A percentile compares a stretch with the other conserved stretches of the same genome.
These are phyloP conservation scores for Trametes cubensis DNA, from an alignment of 768 basidiomycete genomes.

Conservation along the genomic window DNA sequence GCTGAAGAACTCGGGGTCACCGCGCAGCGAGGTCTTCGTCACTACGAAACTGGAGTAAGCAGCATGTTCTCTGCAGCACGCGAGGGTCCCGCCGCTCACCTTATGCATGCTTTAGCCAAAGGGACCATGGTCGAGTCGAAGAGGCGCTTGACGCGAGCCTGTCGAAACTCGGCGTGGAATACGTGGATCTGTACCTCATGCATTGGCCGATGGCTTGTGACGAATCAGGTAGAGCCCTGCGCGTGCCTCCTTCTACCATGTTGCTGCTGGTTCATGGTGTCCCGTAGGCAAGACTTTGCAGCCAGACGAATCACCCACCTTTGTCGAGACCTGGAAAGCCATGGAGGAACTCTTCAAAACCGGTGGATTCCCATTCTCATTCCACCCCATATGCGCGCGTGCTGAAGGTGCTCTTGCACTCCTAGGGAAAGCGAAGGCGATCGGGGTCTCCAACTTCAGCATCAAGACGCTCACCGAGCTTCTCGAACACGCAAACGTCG, in stretches of 20 bases:
- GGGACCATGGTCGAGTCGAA: conserved; percentile 33
- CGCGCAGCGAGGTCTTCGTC: conserved; percentile 49
- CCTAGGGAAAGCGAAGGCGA: conserved; percentile 36
- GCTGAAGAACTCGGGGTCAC: conserved; percentile 48
- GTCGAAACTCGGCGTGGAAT: conserved; percentile 34
- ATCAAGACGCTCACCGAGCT: conserved; percentile 45
- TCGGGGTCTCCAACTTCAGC: conserved; percentile 49
- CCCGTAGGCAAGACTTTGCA: conserved; percentile 6
- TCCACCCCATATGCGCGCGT: too few relatives aligned
- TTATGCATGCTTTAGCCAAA: conserved; percentile 37
- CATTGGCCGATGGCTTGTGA: conserved; percentile 37
- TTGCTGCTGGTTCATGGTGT: too few relatives aligned
- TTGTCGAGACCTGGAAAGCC: conserved; percentile 39
- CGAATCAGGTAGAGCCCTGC: not conserved
- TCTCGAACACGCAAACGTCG: conserved; percentile 49
- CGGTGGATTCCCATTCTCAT: conserved; percentile 17
- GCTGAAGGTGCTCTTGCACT: too few relatives aligned
- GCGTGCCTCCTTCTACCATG: not conserved
- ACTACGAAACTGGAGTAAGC: conserved; percentile 51
- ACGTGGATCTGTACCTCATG: conserved; percentile 50
- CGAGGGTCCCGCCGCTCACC: conserved; percentile 16
- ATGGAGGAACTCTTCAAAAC: conserved; percentile 39
- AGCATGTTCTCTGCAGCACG: not conserved
- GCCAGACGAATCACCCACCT: conserved; percentile 32
- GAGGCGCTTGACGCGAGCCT: conserved; percentile 37